Evolutionary conservation across 768 basidiomycete genomes (phyloP), one percentile per base, ranked within the genome.

Genomic region (Xanthoconium stramineum): DNA sequence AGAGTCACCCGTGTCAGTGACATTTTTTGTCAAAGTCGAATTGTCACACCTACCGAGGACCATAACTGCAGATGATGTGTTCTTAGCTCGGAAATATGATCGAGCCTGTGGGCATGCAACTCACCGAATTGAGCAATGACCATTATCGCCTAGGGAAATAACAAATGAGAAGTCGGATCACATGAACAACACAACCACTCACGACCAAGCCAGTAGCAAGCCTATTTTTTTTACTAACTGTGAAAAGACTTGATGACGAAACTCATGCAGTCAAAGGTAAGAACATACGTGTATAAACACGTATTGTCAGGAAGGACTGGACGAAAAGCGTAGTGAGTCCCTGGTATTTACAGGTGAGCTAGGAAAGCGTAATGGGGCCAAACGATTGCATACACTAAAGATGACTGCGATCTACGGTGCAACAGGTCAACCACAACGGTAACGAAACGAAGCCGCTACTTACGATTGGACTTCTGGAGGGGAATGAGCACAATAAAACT

Each of bases 301-400:
- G 79, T 58, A 75, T 67, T 1, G 74, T 63, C 56, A 83, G 74
- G 69, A 83, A 84, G 38, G 79, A 75, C 69, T 85, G 84, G 7
- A 84, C 83, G 20, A 82, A 65, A 40, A 76, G 69, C 5, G 76
- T 79, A 13, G 79, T 82, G 19, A 81, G 63, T 32, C 75, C 61
- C 67, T 68, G 37, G 13, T 6, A 39, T 15, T 13, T 10, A 20
- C 24, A 20, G 24, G 49, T 67, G 33, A 61, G 37, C 8, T 15
- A 44, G 33, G 24, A 24, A 24, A 14, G n/a, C 13, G n/a, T 20
- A 29, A 11, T 14, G n/a, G 29, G 51, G 17, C 9, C 0, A 14
- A 54, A 32, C 5, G 9, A 45, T 2, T 13, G 15, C 50, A 35
- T 51, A 51, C 50, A 33, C 15, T 15, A 6, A 82, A 80, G 20